A percentile compares a stretch with the other conserved stretches of the same genome.
Conservation (phyloP, 2,329 filamentous ascomycete species). For the Mariannaea sp. region DNA sequence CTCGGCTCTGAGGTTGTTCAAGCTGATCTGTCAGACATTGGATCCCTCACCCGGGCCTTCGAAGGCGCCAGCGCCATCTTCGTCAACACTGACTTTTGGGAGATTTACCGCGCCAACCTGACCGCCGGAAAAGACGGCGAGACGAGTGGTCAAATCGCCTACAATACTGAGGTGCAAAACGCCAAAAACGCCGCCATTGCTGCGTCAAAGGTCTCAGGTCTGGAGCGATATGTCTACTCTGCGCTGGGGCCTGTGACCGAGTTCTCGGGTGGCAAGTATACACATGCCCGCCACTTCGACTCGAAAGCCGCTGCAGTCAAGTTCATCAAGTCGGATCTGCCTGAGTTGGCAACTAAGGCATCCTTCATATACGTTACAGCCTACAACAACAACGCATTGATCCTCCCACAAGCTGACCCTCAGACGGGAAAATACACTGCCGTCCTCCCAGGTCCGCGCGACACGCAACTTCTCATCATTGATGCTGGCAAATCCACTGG, state of each 20-base stretch:
- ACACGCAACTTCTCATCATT: conserved; percentile 46
- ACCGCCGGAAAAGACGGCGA: conserved; percentile 42
- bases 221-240: conserved; percentile 55
- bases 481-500: conserved; percentile 47
- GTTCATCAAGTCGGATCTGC: conserved; percentile 49
- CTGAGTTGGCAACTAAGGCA: conserved; percentile 48
- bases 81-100: conserved; percentile 58
- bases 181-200: conserved; percentile 60
- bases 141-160: conserved; percentile 45
- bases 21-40: conserved; percentile 49
- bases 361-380: conserved; percentile 34
- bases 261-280: conserved; percentile 49
- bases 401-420: conserved; percentile 33
- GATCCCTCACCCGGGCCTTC: conserved; percentile 47
- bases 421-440: conserved; percentile 40
- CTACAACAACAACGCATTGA: conserved; percentile 32
- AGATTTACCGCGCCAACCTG: conserved; percentile 47
- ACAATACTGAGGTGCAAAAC: conserved; percentile 52
- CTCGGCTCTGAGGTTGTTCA: conserved; percentile 50
- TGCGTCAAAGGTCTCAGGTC: conserved; percentile 45
- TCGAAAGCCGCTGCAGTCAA: conserved; percentile 54
- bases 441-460: conserved; percentile 35
- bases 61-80: conserved; percentile 53
- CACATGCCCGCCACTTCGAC: conserved; percentile 55
- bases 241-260: conserved; percentile 52